These are phyloP conservation scores for Coemansia sp. DNA, from an alignment of 192 early-diverging fungal species.

Conservation along the genomic window DNA sequence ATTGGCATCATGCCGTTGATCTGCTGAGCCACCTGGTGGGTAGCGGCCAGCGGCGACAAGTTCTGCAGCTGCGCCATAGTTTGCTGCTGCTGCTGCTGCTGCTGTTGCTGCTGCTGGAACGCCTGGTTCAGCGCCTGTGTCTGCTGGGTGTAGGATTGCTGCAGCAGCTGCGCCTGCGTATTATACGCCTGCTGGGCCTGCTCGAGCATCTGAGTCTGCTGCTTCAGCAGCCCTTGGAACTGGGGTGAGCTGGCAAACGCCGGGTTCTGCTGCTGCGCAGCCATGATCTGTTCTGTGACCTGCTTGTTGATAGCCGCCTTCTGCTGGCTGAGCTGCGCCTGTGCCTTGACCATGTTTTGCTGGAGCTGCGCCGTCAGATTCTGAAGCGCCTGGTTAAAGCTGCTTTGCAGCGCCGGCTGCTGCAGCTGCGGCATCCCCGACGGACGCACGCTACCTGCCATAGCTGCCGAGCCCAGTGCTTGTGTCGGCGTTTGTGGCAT, in stretches of 20 bases:
- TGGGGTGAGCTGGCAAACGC: slow-evolving; percentile 26
- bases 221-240: slow-evolving; percentile 35
- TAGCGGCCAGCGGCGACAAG: slow-evolving; percentile 11
- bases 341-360: slow-evolving; percentile 31
- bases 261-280: slow-evolving; percentile 39
- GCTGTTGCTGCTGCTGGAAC: slow-evolving; percentile 26
- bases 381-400: slow-evolving; percentile 18
- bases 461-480: not conserved
- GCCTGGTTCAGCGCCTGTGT: slow-evolving; percentile 22
- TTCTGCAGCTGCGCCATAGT: slow-evolving; percentile 6
- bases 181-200: slow-evolving; percentile 33
- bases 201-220: slow-evolving; percentile 43
- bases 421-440: not conserved
- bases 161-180: slow-evolving; percentile 21
- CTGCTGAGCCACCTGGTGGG: slow-evolving; percentile 2
- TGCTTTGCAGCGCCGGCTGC: slow-evolving; percentile 4
- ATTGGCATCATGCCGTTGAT: slow-evolving; percentile 5
- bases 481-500: slow-evolving; percentile 5
- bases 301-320: slow-evolving; percentile 31
- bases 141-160: slow-evolving; percentile 36
- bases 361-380: slow-evolving; percentile 24
- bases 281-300: slow-evolving; percentile 16
- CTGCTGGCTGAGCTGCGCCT: slow-evolving; percentile 29
- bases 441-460: not conserved
- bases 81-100: slow-evolving; percentile 9